Base-by-base conservation (phyloP, 495 filamentous ascomycete genomes). In the Lophiotrema nucula region DNA sequence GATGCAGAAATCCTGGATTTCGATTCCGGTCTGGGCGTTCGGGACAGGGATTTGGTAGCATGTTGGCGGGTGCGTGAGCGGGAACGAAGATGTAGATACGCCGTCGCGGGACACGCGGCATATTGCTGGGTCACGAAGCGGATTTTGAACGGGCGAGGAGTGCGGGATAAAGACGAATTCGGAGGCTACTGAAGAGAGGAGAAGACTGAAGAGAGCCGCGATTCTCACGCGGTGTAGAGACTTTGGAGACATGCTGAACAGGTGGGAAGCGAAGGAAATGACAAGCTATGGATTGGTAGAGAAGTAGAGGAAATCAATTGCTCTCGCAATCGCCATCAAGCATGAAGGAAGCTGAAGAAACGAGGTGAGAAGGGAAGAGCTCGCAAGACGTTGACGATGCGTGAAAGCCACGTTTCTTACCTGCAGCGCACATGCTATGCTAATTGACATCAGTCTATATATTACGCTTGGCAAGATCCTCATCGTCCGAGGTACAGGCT, bases 1-100 rank as follows among this genome's bases (percentile, higher is more conserved):
- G 3, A 56, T 45, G 25, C 61, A 64, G 31, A 35, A 35, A 35
- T 35, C 31, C 15, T 35, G 8, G 8, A 35, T 35, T n/a, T n/a
- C n/a, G 31, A 35, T 35, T 8, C 8, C 15, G 31, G 8, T 15
- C 15, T 8, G 8, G 15, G 8, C 31, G 15, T 35, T 35, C 8
- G 31, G 31, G 31, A 35, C 8, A 15, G 31, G 31, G 8, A 15
- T 15, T 35, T 15, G 31, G 8, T 8, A 8, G 31, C 31, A 35
- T 15, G 31, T 8, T 15, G 31, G 31, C 8, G 8, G 8, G 31
- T 35, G 31, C 31, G 31, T 35, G 8, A 35, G 15, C 15, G 31
- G 31, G 31, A 35, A 35, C 8, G 31, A 35, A 35, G 31, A 35
- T 15, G 31, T 35, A 8, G 31, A 35, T 8, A 35, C 31, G 8